A percentile compares a stretch with the other conserved stretches of the same genome.
Conservation (phyloP, 1,284 basidiomycete genomes). For the Hymenochaete sp. region DNA sequence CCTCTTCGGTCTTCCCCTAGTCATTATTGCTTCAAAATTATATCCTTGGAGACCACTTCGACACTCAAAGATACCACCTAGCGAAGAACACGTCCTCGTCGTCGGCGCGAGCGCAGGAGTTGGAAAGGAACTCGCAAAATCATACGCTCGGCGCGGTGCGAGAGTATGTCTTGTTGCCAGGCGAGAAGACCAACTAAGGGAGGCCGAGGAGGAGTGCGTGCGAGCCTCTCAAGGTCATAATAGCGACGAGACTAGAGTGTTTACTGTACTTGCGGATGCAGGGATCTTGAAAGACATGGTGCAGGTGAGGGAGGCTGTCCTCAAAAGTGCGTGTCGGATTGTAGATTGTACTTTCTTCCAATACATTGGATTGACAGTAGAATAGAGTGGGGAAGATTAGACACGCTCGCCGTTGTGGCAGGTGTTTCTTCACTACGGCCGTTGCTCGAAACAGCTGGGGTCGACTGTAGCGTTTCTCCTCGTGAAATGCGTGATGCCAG, state of each 20-base stretch:
- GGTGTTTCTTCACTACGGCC: conserved; percentile 81
- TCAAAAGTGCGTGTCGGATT: conserved; percentile 40
- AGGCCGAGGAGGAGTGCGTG: conserved; percentile 55
- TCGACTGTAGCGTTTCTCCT: too few species aligned
- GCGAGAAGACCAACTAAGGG: conserved; percentile 45
- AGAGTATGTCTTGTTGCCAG: conserved; percentile 72
- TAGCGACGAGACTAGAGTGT: conserved; percentile 25
- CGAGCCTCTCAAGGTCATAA: conserved; percentile 19
- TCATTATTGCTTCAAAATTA: neutral
- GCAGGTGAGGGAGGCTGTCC: conserved; percentile 44
- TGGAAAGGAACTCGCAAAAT: conserved; percentile 64
- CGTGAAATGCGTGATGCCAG: too few species aligned
- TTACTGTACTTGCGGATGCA: conserved; percentile 56
- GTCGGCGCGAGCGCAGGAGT: conserved; percentile 80
- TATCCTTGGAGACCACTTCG: conserved; percentile 16
- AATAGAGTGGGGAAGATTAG: conserved; percentile 72
- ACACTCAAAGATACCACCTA: conserved; percentile 27
- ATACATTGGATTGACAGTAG: conserved; percentile 1
- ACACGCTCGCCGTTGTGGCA: conserved; percentile 79
- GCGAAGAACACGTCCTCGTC: conserved; percentile 64
- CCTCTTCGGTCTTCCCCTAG: neutral
- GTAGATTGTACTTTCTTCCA: conserved; percentile 2
- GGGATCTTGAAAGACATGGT: conserved; percentile 62
- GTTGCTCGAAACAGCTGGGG: conserved; percentile 64
- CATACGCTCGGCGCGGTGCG: conserved; percentile 71